Evolutionary conservation across 305 asterid genomes (phyloP).

Genomic region (Andrographis paniculata): DNA sequence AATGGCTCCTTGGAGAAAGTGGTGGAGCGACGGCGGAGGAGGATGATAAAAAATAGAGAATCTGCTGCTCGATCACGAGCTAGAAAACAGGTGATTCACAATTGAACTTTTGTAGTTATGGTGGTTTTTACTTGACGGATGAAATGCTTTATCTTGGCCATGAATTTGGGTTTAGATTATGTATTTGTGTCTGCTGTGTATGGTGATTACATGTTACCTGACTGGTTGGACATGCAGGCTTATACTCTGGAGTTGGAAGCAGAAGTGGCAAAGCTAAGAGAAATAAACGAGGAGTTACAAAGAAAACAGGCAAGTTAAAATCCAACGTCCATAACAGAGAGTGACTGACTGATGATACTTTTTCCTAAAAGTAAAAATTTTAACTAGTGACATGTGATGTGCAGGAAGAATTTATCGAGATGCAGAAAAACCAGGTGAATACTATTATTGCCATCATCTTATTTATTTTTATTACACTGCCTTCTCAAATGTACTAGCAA

Average conservation of each 20-base stretch:
- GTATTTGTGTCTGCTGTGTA: too few relatives aligned
- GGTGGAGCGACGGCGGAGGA: constrained; percentile 91
- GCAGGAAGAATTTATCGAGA: constrained; percentile 56
- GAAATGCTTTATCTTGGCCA: too few relatives aligned
- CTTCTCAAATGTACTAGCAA: not conserved
- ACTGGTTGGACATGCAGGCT: constrained; percentile 50
- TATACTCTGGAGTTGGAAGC: constrained; percentile 89
- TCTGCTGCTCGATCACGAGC: constrained; percentile 98
- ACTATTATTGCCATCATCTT: too few relatives aligned
- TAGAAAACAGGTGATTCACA: constrained; percentile 77
- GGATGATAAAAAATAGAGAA: too few relatives aligned
- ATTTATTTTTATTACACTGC: too few relatives aligned
- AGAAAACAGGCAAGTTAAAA: constrained; percentile 54
- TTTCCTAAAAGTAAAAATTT: too few relatives aligned
- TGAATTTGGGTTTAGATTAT: too few relatives aligned
- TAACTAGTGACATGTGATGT: not conserved
- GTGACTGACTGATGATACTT: too few relatives aligned
- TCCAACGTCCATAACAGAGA: too few relatives aligned
- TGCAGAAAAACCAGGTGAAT: constrained; percentile 89
- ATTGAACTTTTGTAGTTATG: too few relatives aligned
- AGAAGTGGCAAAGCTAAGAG: constrained; percentile 77
- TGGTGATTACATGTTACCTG: too few relatives aligned
- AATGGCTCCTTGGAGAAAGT: constrained; percentile 74
- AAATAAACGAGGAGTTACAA: constrained; percentile 60
- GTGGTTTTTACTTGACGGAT: too few relatives aligned